Evolutionary conservation across 1,284 basidiomycete genomes (phyloP).

Genomic region (Sphagnurus paluster): DNA sequence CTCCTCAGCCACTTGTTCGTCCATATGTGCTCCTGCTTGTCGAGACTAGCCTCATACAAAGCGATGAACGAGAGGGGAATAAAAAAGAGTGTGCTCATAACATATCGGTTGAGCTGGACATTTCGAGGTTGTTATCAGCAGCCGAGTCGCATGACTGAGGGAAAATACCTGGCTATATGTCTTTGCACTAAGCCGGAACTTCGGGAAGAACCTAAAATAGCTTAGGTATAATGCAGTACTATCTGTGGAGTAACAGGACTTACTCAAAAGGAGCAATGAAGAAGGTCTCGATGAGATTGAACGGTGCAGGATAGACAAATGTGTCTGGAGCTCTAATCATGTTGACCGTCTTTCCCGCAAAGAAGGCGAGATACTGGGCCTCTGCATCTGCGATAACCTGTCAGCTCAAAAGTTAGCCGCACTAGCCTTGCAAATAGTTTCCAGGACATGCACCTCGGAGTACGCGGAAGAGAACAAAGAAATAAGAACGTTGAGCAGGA

Average conservation of each 20-base stretch:
- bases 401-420: conserved; percentile 4
- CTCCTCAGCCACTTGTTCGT: conserved; percentile 67
- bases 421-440: not conserved
- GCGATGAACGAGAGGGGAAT: conserved; percentile 76
- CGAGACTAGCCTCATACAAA: conserved; percentile 68
- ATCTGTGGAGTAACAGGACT: conserved; percentile 28
- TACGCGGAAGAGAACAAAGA: conserved; percentile 93
- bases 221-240: not conserved
- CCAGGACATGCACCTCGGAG: conserved; percentile 63
- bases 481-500: conserved; percentile 93
- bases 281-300: conserved; percentile 85
- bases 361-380: conserved; percentile 83
- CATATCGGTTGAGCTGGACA: conserved; percentile 70
- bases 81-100: conserved; percentile 82
- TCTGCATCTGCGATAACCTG: conserved; percentile 44
- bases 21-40: conserved; percentile 56
- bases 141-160: not conserved
- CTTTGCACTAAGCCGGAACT: conserved; percentile 39
- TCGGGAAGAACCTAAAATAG: conserved; percentile 44
- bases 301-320: conserved; percentile 71
- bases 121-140: not conserved
- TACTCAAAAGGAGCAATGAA: conserved; percentile 86
- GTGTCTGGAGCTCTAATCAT: conserved; percentile 87
- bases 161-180: conserved; percentile 56
- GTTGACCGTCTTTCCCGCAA: conserved; percentile 79